Evolutionary conservation across 1,284 basidiomycete genomes (phyloP), one percentile per base, ranked within the genome.

Genomic region (Puccinia novopanici): DNA sequence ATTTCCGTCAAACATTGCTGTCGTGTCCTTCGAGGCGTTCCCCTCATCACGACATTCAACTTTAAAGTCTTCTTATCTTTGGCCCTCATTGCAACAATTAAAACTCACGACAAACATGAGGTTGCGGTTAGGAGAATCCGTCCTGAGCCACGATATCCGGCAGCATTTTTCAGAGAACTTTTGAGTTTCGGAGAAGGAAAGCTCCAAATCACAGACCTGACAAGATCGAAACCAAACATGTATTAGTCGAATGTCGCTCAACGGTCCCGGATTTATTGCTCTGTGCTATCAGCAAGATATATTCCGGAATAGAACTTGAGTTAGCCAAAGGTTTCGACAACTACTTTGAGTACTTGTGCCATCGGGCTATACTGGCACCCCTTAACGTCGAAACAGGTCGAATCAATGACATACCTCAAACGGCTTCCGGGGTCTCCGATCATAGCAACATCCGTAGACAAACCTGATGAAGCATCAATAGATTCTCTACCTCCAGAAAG

Each of bases 1-100:
- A 75, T 19, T 75, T 75, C 50, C 9, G 74, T 3, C 73, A 75
- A 48, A 75, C 40, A n/a, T 45, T 75, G 5, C 73, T 0, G 40
- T 75, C 0, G 42, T 75, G 3, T 54, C 34, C 9, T 15, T 3
- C 2, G 70, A 42, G 4, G 24, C 10, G 6, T 48, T 6, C 48
- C 40, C 37, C 3, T 10, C 24, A 8, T 27, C 19, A 2, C 19
- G 9, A 22, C 8, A 45, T 6, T 37, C 65, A 10, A 45, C 40
- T 5, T n/a, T 67, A 15, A 67, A 67, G 22, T 45, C 40, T n/a
- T 67, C 65, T 3, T 6, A 13, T 15, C 22, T 67, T 4, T 67
- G 65, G 65, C 8, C 12, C 8, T 12, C 15, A 5, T 9, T 45
- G 3, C 22, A 5, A 9, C n/a, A 15, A 3, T 67, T 45, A 3